Evolutionary conservation across 2,329 filamentous ascomycete genomes (phyloP).

Genomic region (Pseudocercospora cruenta): DNA sequence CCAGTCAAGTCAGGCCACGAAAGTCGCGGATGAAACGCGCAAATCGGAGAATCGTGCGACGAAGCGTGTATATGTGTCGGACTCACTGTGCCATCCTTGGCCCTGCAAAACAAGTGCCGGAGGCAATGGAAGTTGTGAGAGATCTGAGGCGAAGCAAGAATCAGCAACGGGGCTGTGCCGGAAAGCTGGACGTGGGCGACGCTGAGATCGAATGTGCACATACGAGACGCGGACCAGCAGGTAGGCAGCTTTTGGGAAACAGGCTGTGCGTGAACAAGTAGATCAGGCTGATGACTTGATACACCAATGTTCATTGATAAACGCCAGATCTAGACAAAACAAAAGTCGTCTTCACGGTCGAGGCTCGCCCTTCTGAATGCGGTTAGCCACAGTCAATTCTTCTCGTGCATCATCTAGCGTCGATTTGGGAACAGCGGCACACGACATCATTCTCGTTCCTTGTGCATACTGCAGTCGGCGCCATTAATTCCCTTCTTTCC

Average conservation of each 20-base stretch:
- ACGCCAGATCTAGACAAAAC: neutral
- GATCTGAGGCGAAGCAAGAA: slow-evolving; percentile 1
- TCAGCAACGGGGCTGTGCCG: neutral
- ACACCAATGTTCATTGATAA: neutral
- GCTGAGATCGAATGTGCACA: neutral
- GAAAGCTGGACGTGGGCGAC: neutral
- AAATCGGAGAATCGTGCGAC: slow-evolving; percentile 1
- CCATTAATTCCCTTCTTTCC: neutral
- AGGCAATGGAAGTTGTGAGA: neutral
- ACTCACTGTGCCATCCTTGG: neutral
- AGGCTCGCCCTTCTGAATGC: neutral
- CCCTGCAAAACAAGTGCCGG: neutral
- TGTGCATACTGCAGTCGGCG: neutral
- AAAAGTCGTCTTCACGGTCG: neutral
- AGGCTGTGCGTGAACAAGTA: neutral
- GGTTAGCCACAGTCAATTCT: neutral
- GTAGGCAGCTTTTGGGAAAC: neutral
- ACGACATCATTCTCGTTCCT: slow-evolving; percentile 2
- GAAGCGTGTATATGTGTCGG: neutral
- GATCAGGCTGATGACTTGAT: neutral
- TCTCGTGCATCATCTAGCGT: neutral
- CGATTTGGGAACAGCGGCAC: neutral
- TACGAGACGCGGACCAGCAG: neutral
- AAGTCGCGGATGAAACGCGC: neutral
- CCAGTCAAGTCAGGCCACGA: neutral